Evolutionary conservation across 768 basidiomycete genomes (phyloP), one percentile per base, ranked within the genome.

Genomic region (Leucocoprinus leucothites): DNA sequence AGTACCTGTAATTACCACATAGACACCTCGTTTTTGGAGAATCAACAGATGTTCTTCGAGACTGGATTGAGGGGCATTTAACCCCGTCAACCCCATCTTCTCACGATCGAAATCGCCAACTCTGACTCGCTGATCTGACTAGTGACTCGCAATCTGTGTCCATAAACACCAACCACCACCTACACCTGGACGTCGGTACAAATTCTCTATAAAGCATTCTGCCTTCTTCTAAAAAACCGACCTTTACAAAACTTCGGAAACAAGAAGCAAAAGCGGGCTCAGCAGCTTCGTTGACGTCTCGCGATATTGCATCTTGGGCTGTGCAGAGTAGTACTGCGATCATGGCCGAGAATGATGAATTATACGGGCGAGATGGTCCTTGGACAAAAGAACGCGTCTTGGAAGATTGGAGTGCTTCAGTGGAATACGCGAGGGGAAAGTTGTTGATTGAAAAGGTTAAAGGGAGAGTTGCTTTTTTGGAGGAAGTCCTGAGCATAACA

Each of bases 291-390:
- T 74, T 78, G 71, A 74, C 71, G 65, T 77, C 74, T 64, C 70
- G 79, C 44, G 82, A 83, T 62, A 85, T 88, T 62, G 74, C 80
- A 62, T 80, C 81, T 26, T 89, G 87, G 86, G 72, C 85, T 51
- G 76, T 79, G 35, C 74, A 76, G n/a, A 74, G 82, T 22, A 58
- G 48, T 22, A 61, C 58, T 25, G 65, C 67, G 47, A 62, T 65
- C 44, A 61, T 57, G 44, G 67, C 69, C 51, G 73, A 59, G 14
- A 62, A 60, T 40, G 72, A 73, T 34, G 70, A 71, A 50, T 58
- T 66, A 14, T 61, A 65, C 41, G 64, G 59, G 48, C 54, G 51
- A 43, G 55, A 53, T 9, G 25, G 25, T 26, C 26, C 63, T 3
- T 89, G 86, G 87, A 72, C 74, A 56, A 71, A 81, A 65, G 81